Evolutionary conservation across 345 rosid genomes (phyloP).

Genomic region (Brassica carinata): DNA sequence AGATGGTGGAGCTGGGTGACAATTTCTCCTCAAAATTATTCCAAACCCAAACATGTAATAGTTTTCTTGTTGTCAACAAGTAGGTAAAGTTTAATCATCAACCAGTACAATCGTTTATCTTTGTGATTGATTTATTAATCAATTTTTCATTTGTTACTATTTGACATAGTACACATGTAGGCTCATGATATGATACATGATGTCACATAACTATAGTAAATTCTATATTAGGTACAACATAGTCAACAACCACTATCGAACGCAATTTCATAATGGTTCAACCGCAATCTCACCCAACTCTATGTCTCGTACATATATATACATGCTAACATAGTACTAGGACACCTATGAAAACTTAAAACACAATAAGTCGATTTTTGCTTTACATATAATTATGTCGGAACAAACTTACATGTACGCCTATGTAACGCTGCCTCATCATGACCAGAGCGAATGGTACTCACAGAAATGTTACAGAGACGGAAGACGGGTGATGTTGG

Average conservation of each 20-base stretch:
- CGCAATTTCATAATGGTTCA: conserved; percentile 35
- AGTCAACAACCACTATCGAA: conserved; percentile 33
- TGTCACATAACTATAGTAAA: not conserved
- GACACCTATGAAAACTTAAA: not conserved
- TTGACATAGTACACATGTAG: not conserved
- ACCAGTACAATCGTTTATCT: not conserved
- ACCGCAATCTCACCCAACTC: conserved; percentile 35
- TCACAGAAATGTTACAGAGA: conserved; percentile 30
- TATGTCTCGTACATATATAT: conserved; percentile 12
- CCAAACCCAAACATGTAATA: not conserved
- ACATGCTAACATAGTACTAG: not conserved
- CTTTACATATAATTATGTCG: conserved; percentile 13
- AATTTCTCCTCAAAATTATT: not conserved
- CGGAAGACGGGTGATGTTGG: conserved; percentile 32
- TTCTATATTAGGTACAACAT: conserved; percentile 39
- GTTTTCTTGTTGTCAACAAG: not conserved
- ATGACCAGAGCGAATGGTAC: conserved; percentile 21
- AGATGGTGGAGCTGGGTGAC: not conserved
- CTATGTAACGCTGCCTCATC: conserved; percentile 12
- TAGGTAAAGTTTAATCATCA: conserved; percentile 1
- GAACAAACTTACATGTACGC: conserved; percentile 26
- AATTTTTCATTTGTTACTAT: not conserved
- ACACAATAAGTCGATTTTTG: not conserved
- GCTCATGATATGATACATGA: conserved; percentile 7
- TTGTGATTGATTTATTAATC: not conserved